Conservation (phyloP, 2,329 filamentous ascomycete genomes). For the Nannizziopsis barbatae region DNA sequence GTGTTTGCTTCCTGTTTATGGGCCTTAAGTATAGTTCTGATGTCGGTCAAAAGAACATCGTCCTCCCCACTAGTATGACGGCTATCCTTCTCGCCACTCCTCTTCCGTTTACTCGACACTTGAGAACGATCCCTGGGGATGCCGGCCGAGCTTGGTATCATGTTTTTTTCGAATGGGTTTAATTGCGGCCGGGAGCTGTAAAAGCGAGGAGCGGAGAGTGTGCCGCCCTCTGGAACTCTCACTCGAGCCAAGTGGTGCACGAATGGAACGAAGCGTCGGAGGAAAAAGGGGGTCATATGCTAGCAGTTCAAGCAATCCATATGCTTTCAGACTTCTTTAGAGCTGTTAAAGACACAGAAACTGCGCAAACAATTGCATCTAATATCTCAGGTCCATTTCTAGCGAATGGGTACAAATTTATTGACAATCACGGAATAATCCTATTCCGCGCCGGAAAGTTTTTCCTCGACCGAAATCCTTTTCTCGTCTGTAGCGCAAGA, state of each 20-base stretch:
- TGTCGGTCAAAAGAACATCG: slow-evolving; percentile 55
- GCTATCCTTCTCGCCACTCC: slow-evolving; percentile 5
- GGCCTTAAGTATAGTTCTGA: slow-evolving; percentile 38
- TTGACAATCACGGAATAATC: neutral
- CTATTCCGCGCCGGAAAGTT: slow-evolving; percentile 5
- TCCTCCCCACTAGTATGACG: slow-evolving; percentile 32
- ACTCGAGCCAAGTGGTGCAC: neutral
- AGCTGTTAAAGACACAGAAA: neutral
- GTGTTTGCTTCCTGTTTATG: slow-evolving; percentile 18
- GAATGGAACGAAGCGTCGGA: neutral
- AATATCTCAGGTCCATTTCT: no score
- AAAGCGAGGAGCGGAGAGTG: neutral
- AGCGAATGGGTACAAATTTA: no score
- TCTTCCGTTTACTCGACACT: slow-evolving; percentile 11
- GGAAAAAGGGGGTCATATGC: slow-evolving; percentile 5
- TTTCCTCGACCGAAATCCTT: neutral
- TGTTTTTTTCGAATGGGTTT: neutral
- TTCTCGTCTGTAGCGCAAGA: no score
- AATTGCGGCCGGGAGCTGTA: neutral
- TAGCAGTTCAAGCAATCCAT: neutral
- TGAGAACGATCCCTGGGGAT: neutral
- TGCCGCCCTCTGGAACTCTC: neutral
- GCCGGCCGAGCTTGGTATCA: neutral
- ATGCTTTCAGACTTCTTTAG: neutral
- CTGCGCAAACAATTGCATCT: no score